Evolutionary conservation across 2,329 filamentous ascomycete species (phyloP), one percentile per base, ranked within the genome.

Genomic region (Xylaria sp.): DNA sequence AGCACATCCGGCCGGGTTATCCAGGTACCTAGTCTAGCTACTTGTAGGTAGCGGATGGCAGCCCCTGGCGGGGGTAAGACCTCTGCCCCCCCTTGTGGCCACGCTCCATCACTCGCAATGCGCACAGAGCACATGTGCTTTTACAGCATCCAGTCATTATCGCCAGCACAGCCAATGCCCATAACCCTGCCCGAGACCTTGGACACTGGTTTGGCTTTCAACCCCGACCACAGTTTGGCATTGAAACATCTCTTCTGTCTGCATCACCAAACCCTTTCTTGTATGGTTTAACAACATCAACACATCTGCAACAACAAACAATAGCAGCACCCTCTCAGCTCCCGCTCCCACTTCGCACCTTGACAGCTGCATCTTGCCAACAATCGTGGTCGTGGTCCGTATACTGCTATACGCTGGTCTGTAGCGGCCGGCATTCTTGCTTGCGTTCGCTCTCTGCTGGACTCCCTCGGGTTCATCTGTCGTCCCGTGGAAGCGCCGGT

Each of bases 51-150:
- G 21, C 51, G 35, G n/a, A 29, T 23, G 37, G 38, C 19, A 56
- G 10, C 61, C 57, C 57, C 53, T 58, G 37, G 43, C 48, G n/a
- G n/a, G n/a, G n/a, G n/a, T n/a, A n/a, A n/a, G n/a, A n/a, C n/a
- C n/a, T 46, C 25, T 38, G 31, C 35, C 47, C 55, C 55, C 54
- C 56, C 25, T 37, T 21, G 17, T 21, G 54, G 37, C 46, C 54
- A 49, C 54, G 43, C 29, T 53, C 19, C 55, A 52, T 35, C 31
- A n/a, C 41, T 52, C 58, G 29, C 48, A 33, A 40, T 38, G 31
- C 61, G 49, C 58, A 64, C 62, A 64, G 62, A 51, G 58, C 58
- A 63, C 60, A 64, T 58, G 49, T 54, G 52, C 53, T 57, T 60
- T 58, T 56, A 40, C 27, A 47, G 40, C 40, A 54, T 43, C 21